A percentile compares a stretch with the other conserved stretches of the same genome.
These are phyloP conservation scores for Neurospora crassa DNA, from an alignment of 2,329 filamentous ascomycete genomes.

Conservation along the genomic window DNA sequence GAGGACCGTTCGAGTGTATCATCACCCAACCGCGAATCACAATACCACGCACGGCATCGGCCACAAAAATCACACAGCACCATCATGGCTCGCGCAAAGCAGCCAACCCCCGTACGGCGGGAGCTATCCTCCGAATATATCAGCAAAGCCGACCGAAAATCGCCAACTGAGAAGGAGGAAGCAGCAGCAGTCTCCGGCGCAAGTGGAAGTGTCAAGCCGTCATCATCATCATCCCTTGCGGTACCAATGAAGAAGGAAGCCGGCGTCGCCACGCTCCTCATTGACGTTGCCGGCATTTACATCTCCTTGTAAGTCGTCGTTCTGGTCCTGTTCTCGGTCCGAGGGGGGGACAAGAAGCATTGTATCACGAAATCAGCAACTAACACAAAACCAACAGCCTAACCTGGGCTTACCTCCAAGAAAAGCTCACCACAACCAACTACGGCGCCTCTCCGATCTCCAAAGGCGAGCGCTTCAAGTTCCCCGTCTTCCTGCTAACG, in stretches of 20 bases:
- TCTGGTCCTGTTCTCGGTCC: too few species aligned
- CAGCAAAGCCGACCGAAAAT: constrained; percentile 32
- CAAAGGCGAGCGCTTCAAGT: constrained; percentile 64
- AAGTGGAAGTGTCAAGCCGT: constrained; percentile 17
- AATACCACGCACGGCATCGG: not conserved
- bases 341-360: too few species aligned
- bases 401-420: constrained; percentile 93
- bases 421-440: constrained; percentile 88
- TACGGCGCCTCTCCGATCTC: constrained; percentile 47
- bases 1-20: not conserved
- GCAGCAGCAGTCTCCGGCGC: constrained; percentile 23
- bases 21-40: not conserved
- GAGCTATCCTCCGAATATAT: constrained; percentile 59
- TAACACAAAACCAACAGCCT: constrained; percentile 42
- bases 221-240: not conserved
- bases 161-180: constrained; percentile 6
- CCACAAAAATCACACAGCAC: not conserved
- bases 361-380: not conserved
- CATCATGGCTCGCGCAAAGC: constrained; percentile 63
- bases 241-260: constrained; percentile 35
- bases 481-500: constrained; percentile 91
- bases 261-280: constrained; percentile 64
- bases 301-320: constrained; percentile 69
- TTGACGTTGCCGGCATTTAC: constrained; percentile 93
- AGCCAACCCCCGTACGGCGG: constrained; percentile 53